Conservation (phyloP, 768 basidiomycete species). For the Xerocomus brunneocitrinus region DNA sequence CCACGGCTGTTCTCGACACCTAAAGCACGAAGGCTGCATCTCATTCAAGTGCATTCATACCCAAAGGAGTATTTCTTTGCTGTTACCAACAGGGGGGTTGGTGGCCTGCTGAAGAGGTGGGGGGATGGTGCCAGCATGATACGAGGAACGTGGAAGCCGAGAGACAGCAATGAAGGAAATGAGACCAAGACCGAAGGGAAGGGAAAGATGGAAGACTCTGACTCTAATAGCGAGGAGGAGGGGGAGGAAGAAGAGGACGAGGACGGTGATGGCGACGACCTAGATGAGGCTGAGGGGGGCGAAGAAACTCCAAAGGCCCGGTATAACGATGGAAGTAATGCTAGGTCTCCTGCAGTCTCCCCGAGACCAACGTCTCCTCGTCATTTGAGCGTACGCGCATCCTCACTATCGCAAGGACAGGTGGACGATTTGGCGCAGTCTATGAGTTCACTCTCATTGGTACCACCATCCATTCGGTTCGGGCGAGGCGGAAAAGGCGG, state of each 20-base stretch:
- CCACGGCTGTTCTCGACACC: slow-evolving; percentile 62
- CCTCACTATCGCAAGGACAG: slow-evolving; percentile 15
- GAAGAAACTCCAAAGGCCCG: slow-evolving; percentile 27
- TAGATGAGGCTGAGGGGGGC: slow-evolving; percentile 20
- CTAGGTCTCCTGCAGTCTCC: slow-evolving; percentile 18
- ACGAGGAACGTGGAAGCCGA: slow-evolving; percentile 63
- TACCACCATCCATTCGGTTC: slow-evolving; percentile 67
- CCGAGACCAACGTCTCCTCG: slow-evolving; percentile 18
- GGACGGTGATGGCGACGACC: slow-evolving; percentile 15
- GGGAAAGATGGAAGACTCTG: slow-evolving; percentile 24
- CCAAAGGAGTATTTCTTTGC: slow-evolving; percentile 90
- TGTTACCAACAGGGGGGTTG: slow-evolving; percentile 87
- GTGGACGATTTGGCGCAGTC: slow-evolving; percentile 49
- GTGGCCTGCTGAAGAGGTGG: slow-evolving; percentile 73
- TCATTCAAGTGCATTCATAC: slow-evolving; percentile 77
- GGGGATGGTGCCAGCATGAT: slow-evolving; percentile 82
- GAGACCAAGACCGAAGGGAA: slow-evolving; percentile 7
- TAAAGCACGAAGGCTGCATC: slow-evolving; percentile 72
- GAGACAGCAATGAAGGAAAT: slow-evolving; percentile 27
- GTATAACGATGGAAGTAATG: slow-evolving; percentile 10
- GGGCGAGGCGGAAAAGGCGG: slow-evolving; percentile 62
- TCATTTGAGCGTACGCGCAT: slow-evolving; percentile 15
- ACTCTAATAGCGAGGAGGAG: slow-evolving; percentile 15
- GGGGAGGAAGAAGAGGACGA: slow-evolving; percentile 14
- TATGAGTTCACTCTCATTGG: slow-evolving; percentile 48